Percentiles rank a stretch among this genome's conserved stretches.
Evolutionary conservation across 1,284 basidiomycete species (phyloP).

Genomic region (Heterobasidion irregulare): DNA sequence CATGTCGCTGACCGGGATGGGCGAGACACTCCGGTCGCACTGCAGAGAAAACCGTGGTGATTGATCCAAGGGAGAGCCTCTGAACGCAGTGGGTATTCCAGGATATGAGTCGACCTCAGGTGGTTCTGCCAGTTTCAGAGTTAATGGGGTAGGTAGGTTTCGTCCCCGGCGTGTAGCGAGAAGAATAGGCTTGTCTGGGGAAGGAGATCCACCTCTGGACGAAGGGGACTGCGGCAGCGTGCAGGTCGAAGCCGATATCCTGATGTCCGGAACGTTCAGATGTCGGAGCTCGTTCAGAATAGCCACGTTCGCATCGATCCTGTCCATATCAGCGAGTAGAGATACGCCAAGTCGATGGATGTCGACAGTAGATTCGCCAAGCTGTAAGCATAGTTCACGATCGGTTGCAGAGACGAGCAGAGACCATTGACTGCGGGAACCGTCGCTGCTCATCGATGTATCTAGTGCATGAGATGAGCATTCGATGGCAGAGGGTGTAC

Average conservation of each 20-base stretch:
- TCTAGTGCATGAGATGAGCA: background rate
- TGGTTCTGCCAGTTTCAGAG: slow-evolving; percentile 20
- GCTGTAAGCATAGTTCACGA: background rate
- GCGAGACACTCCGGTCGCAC: slow-evolving; percentile 16
- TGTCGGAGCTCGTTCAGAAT: background rate
- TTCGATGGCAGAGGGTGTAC: background rate
- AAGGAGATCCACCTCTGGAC: slow-evolving; percentile 16
- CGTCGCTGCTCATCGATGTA: background rate
- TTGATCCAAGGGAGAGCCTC: slow-evolving; percentile 42
- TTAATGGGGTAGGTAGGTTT: slow-evolving; percentile 31
- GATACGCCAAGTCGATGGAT: background rate
- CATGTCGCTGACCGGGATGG: slow-evolving; percentile 47
- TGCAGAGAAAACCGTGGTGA: slow-evolving; percentile 30
- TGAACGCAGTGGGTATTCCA: slow-evolving; percentile 53
- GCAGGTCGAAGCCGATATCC: slow-evolving; percentile 42
- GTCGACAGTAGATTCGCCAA: background rate
- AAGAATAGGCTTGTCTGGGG: slow-evolving; percentile 17
- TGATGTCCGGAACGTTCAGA: slow-evolving; percentile 24
- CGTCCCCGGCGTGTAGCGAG: slow-evolving; percentile 49
- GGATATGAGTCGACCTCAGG: slow-evolving; percentile 35
- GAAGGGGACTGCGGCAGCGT: slow-evolving; percentile 38
- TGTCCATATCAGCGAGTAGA: background rate
- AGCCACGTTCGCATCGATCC: slow-evolving; percentile 38
- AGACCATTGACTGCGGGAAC: background rate
- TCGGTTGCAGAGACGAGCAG: background rate